Evolutionary conservation across 2,329 filamentous ascomycete genomes (phyloP), one percentile per base, ranked within the genome.

Genomic region (Stylonectria norvegica): DNA sequence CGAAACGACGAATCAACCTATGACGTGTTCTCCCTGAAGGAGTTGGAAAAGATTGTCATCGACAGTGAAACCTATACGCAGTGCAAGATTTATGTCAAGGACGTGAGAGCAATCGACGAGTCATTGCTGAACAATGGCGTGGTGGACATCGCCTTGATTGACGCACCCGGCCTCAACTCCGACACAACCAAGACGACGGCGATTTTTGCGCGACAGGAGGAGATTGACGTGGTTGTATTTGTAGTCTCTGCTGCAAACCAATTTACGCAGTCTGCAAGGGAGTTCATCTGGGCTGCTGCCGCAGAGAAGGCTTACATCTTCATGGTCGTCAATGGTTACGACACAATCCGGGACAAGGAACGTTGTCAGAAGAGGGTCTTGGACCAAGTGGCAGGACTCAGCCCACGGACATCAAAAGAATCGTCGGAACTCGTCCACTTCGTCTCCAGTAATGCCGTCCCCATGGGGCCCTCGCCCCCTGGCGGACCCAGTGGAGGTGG

Each of bases 301-400:
- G 82, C 91, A 28, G 93, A 98, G 60, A 98, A 98, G 67, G 91
- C 93, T 0, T 98, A 98, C 61, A 90, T 98, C 48, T 98, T 98
- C 64, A 95, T 98, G 65, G 93, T 98, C 11, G 93, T 98, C 52
- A 98, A 98, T 61, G 90, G 91, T 14, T 98, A 89, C 57, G 93
- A 98, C 65, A 85, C 86, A 46, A 97, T 98, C 56, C 78, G 85
- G 49, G 90, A 97, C 65, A 93, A 96, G 70, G 76, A 88, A 44
- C 78, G 91, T 43, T 97, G 91, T 63, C 80, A 95, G 63, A 89
- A 93, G 59, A 86, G 89, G 79, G 93, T 98, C 35, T 65, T 98
- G 43, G 89, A 96, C 55, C 91, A 97, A 64, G 83, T 98, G 12
- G 74, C 78, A 34, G 81, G 81, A 18, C 74, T 98, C n/a, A 97